Conservation (phyloP, 164 flowering plant genomes). For the Houttuynia cordata region DNA sequence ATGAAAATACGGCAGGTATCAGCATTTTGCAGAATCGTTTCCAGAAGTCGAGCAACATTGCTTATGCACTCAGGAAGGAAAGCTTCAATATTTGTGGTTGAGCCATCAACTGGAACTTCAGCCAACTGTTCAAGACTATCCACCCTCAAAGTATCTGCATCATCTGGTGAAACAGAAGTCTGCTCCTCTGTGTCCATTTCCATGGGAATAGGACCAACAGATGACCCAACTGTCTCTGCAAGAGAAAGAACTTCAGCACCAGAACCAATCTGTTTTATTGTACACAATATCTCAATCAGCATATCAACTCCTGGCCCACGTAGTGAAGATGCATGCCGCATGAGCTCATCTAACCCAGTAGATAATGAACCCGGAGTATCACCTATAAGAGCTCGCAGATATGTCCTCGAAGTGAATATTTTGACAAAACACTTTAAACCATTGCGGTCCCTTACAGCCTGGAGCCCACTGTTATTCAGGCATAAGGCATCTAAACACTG, state of each 20-base stretch:
- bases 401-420: constrained; percentile 70
- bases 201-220: constrained; percentile 56
- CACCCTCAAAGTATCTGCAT: constrained; percentile 31
- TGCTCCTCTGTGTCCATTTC: constrained; percentile 66
- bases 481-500: constrained; percentile 92
- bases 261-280: constrained; percentile 56
- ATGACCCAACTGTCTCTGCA: constrained; percentile 24
- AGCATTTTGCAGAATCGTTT: constrained; percentile 81
- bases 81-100: constrained; percentile 31
- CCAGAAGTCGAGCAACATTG: constrained; percentile 81
- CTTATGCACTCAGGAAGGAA: constrained; percentile 65
- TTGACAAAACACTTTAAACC: constrained; percentile 83
- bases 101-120: constrained; percentile 39
- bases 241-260: constrained; percentile 31
- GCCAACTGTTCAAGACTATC: constrained; percentile 33
- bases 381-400: constrained; percentile 58
- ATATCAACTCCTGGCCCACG: constrained; percentile 78
- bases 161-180: constrained; percentile 28
- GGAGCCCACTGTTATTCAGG: constrained; percentile 72
- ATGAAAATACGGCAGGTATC: constrained; percentile 81
- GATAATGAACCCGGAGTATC: constrained; percentile 71
- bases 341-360: constrained; percentile 75
- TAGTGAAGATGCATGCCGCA: constrained; percentile 80
- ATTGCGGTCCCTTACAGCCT: constrained; percentile 77
- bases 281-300: constrained; percentile 64